Evolutionary conservation across 257 asterid genomes (phyloP).

Genomic region (Anisodus acutangulus): DNA sequence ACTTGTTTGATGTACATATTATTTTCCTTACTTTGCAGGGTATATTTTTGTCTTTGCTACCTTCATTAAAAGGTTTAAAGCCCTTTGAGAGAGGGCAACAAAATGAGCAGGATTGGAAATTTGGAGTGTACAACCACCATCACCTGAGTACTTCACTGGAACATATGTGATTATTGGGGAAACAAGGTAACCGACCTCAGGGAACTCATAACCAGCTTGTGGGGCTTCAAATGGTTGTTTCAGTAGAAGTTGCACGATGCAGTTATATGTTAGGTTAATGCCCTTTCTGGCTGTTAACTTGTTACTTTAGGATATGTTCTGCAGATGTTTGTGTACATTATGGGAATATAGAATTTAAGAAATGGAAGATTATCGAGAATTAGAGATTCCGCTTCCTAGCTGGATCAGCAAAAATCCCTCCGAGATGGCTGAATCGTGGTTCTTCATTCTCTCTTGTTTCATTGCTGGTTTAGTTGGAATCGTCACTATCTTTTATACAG

Average conservation of each 20-base stretch:
- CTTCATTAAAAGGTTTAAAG: neutral
- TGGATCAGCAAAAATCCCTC: conserved; percentile 70
- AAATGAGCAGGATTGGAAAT: conserved; percentile 11
- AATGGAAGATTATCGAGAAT: conserved; percentile 79
- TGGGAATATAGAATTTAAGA: conserved; percentile 38
- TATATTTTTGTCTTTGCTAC: neutral
- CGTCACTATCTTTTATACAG: conserved; percentile 74
- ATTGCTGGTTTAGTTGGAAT: conserved; percentile 78
- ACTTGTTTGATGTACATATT: neutral
- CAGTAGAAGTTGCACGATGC: neutral
- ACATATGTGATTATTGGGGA: conserved; percentile 13
- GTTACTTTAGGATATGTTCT: conserved; percentile 7
- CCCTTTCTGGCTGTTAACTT: conserved; percentile 8
- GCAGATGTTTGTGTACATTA: conserved; percentile 34
- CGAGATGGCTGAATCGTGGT: conserved; percentile 72
- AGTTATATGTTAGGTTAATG: conserved; percentile 17
- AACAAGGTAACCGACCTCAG: neutral
- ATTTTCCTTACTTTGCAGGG: conserved; percentile 12
- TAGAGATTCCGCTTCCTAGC: conserved; percentile 61
- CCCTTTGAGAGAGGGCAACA: neutral
- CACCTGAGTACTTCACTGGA: conserved; percentile 28
- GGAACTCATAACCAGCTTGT: conserved; percentile 13
- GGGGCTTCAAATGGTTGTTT: conserved; percentile 20
- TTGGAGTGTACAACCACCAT: conserved; percentile 20
- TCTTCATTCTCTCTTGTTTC: conserved; percentile 72